Conservation (phyloP, 345 rosid genomes). For the Bruguiera parviflora region DNA sequence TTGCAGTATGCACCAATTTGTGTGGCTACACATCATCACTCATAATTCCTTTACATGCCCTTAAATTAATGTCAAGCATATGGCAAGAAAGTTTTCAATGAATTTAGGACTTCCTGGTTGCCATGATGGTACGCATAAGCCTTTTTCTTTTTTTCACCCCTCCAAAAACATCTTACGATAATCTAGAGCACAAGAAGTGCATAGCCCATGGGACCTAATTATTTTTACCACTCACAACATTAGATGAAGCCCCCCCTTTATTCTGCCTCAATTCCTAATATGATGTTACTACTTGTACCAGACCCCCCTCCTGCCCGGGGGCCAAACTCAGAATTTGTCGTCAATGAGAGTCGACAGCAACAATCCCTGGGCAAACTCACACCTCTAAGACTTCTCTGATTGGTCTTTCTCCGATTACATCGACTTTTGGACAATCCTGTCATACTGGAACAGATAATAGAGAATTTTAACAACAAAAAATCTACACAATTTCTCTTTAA, state of each 20-base stretch:
- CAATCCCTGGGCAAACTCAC: constrained; percentile 49
- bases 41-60: too few relatives aligned
- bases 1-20: too few relatives aligned
- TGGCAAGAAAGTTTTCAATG: too few relatives aligned
- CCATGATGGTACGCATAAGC: too few relatives aligned
- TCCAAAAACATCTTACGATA: too few relatives aligned
- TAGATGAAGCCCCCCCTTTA: constrained; percentile 9
- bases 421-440: constrained; percentile 34
- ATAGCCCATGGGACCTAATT: background rate
- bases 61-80: too few relatives aligned
- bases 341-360: constrained; percentile 51
- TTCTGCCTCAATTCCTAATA: too few relatives aligned
- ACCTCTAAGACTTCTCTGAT: constrained; percentile 47
- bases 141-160: too few relatives aligned
- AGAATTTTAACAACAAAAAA: background rate
- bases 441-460: constrained; percentile 16
- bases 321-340: constrained; percentile 28
- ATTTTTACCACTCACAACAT: constrained; percentile 17
- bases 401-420: constrained; percentile 45
- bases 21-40: too few relatives aligned
- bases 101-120: too few relatives aligned
- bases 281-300: background rate
- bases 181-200: too few relatives aligned
- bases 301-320: background rate
- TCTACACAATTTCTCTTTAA: too few relatives aligned